Conservation (phyloP, 2,329 filamentous ascomycete genomes). For the Hymenoscyphus salicellus region DNA sequence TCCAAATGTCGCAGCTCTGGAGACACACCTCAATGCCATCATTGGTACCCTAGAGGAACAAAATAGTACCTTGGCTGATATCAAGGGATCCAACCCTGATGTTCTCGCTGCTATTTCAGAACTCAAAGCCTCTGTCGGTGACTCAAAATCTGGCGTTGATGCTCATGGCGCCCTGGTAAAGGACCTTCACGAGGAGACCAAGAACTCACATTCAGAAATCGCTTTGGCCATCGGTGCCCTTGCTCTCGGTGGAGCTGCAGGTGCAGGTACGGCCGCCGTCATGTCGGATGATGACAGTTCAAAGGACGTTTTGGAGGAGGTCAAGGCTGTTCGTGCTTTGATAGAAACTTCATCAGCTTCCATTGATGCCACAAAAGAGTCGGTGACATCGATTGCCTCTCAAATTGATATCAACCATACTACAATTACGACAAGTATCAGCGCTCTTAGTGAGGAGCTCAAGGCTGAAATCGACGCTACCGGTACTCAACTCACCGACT, state of each 20-base stretch:
- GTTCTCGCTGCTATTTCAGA: slow-evolving; percentile 21
- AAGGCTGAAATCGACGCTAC: slow-evolving; percentile 31
- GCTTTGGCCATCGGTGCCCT: slow-evolving; percentile 24
- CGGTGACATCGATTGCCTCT: slow-evolving; percentile 15
- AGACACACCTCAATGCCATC: slow-evolving; percentile 24
- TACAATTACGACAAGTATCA: slow-evolving; percentile 28
- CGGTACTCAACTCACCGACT: slow-evolving; percentile 24
- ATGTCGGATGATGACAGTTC: slow-evolving; percentile 13
- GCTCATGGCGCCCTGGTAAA: slow-evolving; percentile 23
- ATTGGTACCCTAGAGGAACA: slow-evolving; percentile 23
- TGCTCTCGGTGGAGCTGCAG: slow-evolving; percentile 24
- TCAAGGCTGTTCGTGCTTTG: slow-evolving; percentile 23
- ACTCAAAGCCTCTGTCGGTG: slow-evolving; percentile 26
- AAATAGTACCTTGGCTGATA: slow-evolving; percentile 16
- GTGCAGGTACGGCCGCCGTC: slow-evolving; percentile 20
- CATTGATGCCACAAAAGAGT: slow-evolving; percentile 18
- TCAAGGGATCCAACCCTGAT: slow-evolving; percentile 22
- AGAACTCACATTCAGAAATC: slow-evolving; percentile 25
- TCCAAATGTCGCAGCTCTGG: slow-evolving; percentile 18
- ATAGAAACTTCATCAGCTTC: slow-evolving; percentile 21
- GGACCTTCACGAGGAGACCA: slow-evolving; percentile 27
- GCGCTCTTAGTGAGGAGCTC: slow-evolving; percentile 26
- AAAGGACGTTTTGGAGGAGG: slow-evolving; percentile 23
- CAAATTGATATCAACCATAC: slow-evolving; percentile 31
- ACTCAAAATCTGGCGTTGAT: slow-evolving; percentile 25